Base-by-base conservation (phyloP, 148 eudicot genomes). In the Rhododendron mucronatum region DNA sequence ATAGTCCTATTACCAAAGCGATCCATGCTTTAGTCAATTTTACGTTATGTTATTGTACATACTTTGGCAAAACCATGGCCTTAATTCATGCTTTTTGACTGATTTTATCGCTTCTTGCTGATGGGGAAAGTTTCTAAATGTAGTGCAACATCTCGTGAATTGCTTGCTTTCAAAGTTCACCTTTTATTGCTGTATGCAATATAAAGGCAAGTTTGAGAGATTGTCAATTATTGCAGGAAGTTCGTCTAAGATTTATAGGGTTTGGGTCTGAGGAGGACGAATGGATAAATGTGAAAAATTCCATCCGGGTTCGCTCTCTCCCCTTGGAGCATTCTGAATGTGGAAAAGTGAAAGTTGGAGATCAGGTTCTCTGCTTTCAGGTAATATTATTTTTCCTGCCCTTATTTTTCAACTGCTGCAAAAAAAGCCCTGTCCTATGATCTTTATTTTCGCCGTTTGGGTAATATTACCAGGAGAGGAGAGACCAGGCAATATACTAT, bases 231-330 rank as follows among this genome's bases (percentile, higher is more conserved):
- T 86, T 89, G 76, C 94, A 97, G 99, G 98, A 95, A 91, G 95
- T 93, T 88, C 91, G 20, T 81, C 98, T 97, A 53, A 93, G 99
- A 92, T 97, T 83, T 90, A 89, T 90, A 11, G 98, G 98, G 76
- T 97, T 94, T 90, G 95, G 96, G 30, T 74, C 93, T 13, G 98
- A 94, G 83, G 96, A 97, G 26, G 99, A 97, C 73, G 99, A 95
- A 89, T 97, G 99, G 99, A 92, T 97, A 13, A 93, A 91, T 84
- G 94, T 92, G 47, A 92, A 85, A 87, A 65, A 65, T 65, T 89
- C 88, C 41, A 92, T 93, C 41, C 95, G 99, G 11, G 95, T 92
- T 84, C 94, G 96, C 44, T 96, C 99, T 16, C 84, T 94, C 48
- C 91, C 98, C 76, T 84, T 95, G 67, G 98, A 97, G 93, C 86